These are phyloP conservation scores for Trametes polyzona DNA, from an alignment of 1,284 basidiomycete species.

Conservation along the genomic window DNA sequence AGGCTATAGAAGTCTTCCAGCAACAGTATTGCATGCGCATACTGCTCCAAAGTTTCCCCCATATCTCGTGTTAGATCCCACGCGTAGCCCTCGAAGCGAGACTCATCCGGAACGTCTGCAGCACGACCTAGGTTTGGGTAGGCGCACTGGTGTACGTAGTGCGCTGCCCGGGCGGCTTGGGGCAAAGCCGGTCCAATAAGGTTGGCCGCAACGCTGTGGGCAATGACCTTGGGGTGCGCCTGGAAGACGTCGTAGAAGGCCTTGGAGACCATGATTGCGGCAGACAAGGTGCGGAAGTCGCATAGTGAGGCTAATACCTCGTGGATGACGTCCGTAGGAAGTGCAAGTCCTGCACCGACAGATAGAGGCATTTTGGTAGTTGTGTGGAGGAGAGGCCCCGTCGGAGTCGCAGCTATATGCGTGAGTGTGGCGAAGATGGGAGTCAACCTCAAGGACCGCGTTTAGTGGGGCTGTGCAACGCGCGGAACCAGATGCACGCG, in stretches of 20 bases:
- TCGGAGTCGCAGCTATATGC: background rate
- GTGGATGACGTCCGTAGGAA: conserved; percentile 24
- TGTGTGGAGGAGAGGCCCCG: background rate
- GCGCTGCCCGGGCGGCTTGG: conserved; percentile 37
- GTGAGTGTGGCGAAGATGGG: background rate
- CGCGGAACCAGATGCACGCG: background rate
- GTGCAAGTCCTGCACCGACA: too few species aligned
- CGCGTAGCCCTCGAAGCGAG: background rate
- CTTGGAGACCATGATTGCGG: conserved; percentile 36
- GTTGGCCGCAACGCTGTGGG: conserved; percentile 39
- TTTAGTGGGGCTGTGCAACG: background rate
- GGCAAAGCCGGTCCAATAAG: conserved; percentile 37
- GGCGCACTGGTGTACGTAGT: background rate
- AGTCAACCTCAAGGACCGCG: background rate
- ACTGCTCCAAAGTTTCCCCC: conserved; percentile 14
- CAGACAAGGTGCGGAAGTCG: conserved; percentile 15
- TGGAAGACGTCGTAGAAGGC: conserved; percentile 38
- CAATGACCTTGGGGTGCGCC: conserved; percentile 36
- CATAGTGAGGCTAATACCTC: conserved; percentile 11
- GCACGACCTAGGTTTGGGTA: background rate
- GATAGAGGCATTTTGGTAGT: conserved; percentile 10
- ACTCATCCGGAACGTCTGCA: conserved; percentile 4
- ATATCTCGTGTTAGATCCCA: conserved; percentile 3
- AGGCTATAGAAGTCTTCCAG: conserved; percentile 42
- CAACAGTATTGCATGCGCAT: conserved; percentile 27